phyloP scores from a whole-genome alignment of 2,329 filamentous ascomycete genomes.

The Talaromyces sp. region DNA sequence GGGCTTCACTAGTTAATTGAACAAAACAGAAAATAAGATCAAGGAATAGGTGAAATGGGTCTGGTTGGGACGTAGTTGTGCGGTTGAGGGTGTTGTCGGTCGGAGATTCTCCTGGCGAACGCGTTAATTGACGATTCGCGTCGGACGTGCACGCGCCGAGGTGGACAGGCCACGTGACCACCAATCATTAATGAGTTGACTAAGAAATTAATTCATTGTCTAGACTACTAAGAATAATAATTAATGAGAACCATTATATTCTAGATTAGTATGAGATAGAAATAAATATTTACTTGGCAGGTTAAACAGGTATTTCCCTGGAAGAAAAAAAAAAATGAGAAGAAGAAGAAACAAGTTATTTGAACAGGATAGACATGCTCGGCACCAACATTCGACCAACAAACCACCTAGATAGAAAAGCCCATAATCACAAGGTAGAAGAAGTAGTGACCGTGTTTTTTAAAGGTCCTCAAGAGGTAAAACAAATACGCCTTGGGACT shows the following conservation, averaged over 20 bases:
- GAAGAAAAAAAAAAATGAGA: neutral
- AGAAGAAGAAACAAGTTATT: neutral
- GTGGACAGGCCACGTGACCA: neutral
- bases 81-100: neutral
- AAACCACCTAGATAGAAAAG: neutral
- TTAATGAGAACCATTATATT: neutral
- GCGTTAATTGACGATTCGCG: constrained; percentile 8
- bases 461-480: neutral
- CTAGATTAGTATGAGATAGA: neutral
- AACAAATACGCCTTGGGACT: neutral
- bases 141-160: neutral
- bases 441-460: neutral
- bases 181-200: neutral
- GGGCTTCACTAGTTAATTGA: neutral
- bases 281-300: neutral
- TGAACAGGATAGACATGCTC: neutral
- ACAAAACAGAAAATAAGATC: neutral
- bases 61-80: neutral
- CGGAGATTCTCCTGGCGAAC: neutral
- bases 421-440: neutral
- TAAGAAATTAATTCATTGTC: neutral
- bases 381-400: neutral
- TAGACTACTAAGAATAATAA: no score
- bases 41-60: neutral
- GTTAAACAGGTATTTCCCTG: neutral